phyloP scores from a whole-genome alignment of 2,329 filamentous ascomycete species.

The Fusarium sp. region DNA sequence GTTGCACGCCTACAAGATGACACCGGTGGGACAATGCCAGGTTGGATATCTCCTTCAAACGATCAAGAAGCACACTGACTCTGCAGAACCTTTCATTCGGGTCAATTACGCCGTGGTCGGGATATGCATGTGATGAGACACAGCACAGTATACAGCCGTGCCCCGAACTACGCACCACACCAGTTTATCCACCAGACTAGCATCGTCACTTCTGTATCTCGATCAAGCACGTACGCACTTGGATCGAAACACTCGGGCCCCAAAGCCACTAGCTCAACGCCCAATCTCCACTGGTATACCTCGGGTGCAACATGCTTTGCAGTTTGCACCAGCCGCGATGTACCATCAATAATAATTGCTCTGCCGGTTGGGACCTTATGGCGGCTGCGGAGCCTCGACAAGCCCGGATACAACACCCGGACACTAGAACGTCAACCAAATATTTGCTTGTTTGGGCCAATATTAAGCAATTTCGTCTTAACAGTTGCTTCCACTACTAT shows the following conservation, averaged over 20 bases:
- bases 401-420: no score
- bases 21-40: not conserved
- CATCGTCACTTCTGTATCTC: conserved; percentile 36
- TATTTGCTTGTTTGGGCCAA: no score
- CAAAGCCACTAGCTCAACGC: conserved; percentile 35
- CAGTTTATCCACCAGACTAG: conserved; percentile 17
- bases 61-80: no score
- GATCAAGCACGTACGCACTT: conserved; percentile 33
- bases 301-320: conserved; percentile 17
- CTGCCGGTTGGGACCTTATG: conserved; percentile 2
- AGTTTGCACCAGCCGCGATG: conserved; percentile 6
- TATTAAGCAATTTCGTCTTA: no score
- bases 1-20: not conserved
- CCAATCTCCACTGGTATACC: conserved; percentile 22
- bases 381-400: conserved; percentile 13
- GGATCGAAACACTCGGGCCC: conserved; percentile 12
- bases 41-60: not conserved
- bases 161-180: conserved; percentile 20
- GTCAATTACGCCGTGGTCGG: not conserved
- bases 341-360: not conserved
- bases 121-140: not conserved
- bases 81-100: not conserved
- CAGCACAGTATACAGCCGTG: conserved; percentile 9
- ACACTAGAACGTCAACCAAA: no score
- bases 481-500: no score